Evolutionary conservation across 2,329 filamentous ascomycete species (phyloP), one percentile per base, ranked within the genome.

Genomic region (Paracoccidioides brasiliensis): DNA sequence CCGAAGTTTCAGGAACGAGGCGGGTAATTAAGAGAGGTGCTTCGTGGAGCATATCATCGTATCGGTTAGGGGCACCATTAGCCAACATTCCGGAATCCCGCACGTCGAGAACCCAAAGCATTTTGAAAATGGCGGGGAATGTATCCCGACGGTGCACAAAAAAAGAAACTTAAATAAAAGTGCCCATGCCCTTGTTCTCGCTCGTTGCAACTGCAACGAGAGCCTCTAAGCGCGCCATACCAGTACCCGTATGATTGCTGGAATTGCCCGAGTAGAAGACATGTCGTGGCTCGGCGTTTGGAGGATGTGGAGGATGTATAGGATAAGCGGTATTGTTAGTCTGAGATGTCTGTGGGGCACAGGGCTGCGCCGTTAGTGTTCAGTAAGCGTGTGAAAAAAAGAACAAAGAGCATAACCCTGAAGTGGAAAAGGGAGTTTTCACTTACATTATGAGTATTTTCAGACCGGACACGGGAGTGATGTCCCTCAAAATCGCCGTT

Each of bases 201-300:
- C 73, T 74, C 5, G 75, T 77, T 38, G 75, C 75, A 53, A 76
- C 74, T 30, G 75, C 75, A 43, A 77, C 75, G 49, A 77, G 69
- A 52, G 74, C 74, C 59, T 77, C 74, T n/a, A 77, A 65, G 28
- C 74, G 69, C 46, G 72, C 73, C 71, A 77, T 73, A 32, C 71
- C 72, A 22, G 22, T 2, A 41, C 64, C 64, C 37, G 69, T 66
- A 40, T 15, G 37, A 40, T 66, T 62, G 48, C 56, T 57, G 46
- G 66, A 56, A 7, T 64, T 60, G 55, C 66, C 62, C 22, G 64
- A 58, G 49, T 67, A 67, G 33, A 67, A 60, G 33, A 61, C 62
- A 46, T 66, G 56, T 40, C 67, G 64, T 33, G 63, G 58, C 43
- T 67, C 64, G 52, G 60, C 61, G 55, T 68, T 66, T 15, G 22